phyloP scores from a whole-genome alignment of 257 asterid species.

The Coffea eugenioides region DNA sequence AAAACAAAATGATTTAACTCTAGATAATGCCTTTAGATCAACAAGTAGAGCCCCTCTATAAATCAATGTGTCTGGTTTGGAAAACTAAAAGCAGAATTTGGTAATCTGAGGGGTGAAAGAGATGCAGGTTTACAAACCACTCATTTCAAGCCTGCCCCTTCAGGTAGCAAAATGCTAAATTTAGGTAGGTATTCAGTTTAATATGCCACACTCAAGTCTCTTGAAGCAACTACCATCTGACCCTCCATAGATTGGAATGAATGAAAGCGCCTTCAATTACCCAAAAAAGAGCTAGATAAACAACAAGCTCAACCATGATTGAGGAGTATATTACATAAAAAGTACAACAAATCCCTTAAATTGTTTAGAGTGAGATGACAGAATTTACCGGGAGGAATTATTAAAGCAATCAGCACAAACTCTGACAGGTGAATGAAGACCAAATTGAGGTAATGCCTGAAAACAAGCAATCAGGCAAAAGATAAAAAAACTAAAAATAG shows the following conservation, averaged over 20 bases:
- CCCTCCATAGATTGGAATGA: neutral
- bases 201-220: neutral
- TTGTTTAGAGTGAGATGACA: constrained; percentile 15
- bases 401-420: constrained; percentile 94
- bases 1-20: neutral
- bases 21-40: neutral
- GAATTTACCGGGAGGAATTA: constrained; percentile 70
- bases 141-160: neutral
- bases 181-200: neutral
- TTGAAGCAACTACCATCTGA: neutral
- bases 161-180: neutral
- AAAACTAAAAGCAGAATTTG: neutral
- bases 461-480: constrained; percentile 18
- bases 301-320: neutral
- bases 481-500: constrained; percentile 1
- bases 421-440: constrained; percentile 72
- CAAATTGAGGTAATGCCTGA: constrained; percentile 95
- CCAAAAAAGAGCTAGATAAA: neutral
- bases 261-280: neutral
- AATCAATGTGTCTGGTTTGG: neutral
- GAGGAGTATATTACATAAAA: neutral
- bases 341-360: constrained; percentile 11
- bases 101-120: neutral
- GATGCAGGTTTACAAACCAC: neutral
- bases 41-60: neutral